Base-by-base conservation (phyloP, 2,329 filamentous ascomycete genomes). In the Zasmidium citrigriseum region DNA sequence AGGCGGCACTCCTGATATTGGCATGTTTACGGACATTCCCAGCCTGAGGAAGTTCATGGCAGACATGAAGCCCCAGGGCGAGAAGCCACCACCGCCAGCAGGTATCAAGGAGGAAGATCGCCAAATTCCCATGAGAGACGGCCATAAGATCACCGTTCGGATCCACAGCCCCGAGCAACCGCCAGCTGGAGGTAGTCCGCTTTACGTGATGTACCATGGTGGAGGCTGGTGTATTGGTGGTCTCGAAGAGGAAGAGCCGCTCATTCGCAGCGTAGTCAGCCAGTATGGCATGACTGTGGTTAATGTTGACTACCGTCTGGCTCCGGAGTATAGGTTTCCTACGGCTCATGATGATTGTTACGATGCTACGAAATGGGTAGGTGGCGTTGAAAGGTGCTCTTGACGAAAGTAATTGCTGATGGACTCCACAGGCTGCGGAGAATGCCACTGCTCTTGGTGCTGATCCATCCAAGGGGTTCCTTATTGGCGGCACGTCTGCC, bases 331-430 rank as follows among this genome's bases (percentile, higher is more conserved):
- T 60, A 83, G 83, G 0, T 87, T 87, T 64, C 85, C 85, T 1
- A 83, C 80, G 0, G 83, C 84, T 0, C 83, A 87, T 3, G 83
- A 87, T 61, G 85, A 88, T 61, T 83, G 84, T 23, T 84, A 84
- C n/a, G 84, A 85, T 55, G 83, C 84, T 1, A 72, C 88, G 20
- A 73, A 85, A 12, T 86, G 83, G 71, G 76, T 87, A 12, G 78
- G 82, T 23, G 71, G 23, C 12, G 20, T 24, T 20, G 14, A n/a
- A n/a, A n/a, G n/a, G 16, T 23, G 11, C 25, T 34, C 20, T 52
- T 14, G 21, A 27, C 21, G 16, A 12, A 16, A 46, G 7, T 18
- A 16, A 20, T 12, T 9, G 46, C 38, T 51, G 21, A 46, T 44
- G n/a, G 20, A 12, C 24, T 38, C 38, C 10, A 16, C 79, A 76